Conservation (phyloP, 2,329 filamentous ascomycete species). For the Aspergillus oerlinghausenensis region DNA sequence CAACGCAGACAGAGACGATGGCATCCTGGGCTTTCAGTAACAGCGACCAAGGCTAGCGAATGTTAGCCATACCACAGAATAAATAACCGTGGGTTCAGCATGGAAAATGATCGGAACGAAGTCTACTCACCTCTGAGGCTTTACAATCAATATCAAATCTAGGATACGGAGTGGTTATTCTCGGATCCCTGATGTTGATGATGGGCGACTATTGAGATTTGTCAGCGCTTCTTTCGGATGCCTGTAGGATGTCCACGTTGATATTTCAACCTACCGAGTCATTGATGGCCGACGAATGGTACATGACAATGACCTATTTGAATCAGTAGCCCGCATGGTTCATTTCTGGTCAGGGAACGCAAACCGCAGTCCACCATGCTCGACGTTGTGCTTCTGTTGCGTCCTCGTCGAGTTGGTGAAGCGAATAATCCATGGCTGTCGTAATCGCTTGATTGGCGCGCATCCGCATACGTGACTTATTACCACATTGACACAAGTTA, state of each 20-base stretch:
- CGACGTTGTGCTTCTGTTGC: conserved; percentile 18
- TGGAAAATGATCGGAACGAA: too few species aligned
- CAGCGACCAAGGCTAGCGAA: conserved; percentile 17
- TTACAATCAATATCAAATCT: conserved; percentile 9
- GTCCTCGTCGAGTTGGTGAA: conserved; percentile 13
- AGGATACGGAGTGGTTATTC: conserved; percentile 23
- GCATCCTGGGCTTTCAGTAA: conserved; percentile 17
- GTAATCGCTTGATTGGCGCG: conserved; percentile 23
- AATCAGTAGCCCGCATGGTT: not conserved
- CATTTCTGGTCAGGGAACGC: not conserved
- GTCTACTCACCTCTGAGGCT: conserved; percentile 13
- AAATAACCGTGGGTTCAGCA: not conserved
- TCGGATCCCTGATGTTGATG: conserved; percentile 13
- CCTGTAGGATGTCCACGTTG: not conserved
- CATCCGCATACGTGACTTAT: conserved; percentile 18
- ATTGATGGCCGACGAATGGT: conserved; percentile 17
- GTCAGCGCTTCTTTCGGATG: not conserved
- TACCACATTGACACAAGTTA: conserved; percentile 22
- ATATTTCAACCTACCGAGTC: conserved; percentile 8
- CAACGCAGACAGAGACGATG: conserved; percentile 4
- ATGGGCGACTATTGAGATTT: conserved; percentile 16
- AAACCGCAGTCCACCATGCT: conserved; percentile 24
- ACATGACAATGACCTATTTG: conserved; percentile 15
- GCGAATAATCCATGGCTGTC: conserved; percentile 21
- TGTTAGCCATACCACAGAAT: not conserved